Evolutionary conservation across 2,329 filamentous ascomycete species (phyloP).

Genomic region (Alternaria atra): DNA sequence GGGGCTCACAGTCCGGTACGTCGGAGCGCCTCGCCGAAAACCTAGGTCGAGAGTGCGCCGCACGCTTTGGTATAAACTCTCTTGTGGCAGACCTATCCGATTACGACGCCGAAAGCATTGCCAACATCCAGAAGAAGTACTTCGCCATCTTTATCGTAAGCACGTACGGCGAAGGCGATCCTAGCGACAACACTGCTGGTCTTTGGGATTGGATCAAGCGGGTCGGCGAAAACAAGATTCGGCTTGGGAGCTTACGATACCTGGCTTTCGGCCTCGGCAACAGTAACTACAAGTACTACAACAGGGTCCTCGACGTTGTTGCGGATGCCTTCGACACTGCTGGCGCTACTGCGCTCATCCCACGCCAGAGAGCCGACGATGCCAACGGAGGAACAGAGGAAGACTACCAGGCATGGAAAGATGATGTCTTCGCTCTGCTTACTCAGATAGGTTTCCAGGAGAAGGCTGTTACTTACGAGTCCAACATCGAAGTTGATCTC

Average conservation of each 20-base stretch:
- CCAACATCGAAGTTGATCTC: constrained; percentile 39
- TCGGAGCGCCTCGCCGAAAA: constrained; percentile 56
- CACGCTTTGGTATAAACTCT: constrained; percentile 53
- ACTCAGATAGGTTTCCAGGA: constrained; percentile 45
- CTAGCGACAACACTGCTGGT: constrained; percentile 49
- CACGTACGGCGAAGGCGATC: constrained; percentile 53
- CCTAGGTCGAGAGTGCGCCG: constrained; percentile 52
- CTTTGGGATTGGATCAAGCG: constrained; percentile 49
- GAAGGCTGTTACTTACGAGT: constrained; percentile 46
- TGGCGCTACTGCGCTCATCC: constrained; percentile 46
- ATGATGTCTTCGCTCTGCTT: constrained; percentile 46
- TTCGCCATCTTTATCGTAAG: constrained; percentile 50
- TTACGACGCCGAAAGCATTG: constrained; percentile 56
- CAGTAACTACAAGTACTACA: constrained; percentile 60
- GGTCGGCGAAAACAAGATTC: constrained; percentile 27
- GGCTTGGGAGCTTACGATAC: constrained; percentile 48
- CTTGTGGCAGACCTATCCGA: constrained; percentile 59
- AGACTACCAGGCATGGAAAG: constrained; percentile 56
- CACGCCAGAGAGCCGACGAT: constrained; percentile 53
- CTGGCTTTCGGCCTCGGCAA: constrained; percentile 58
- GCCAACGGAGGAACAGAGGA: constrained; percentile 55
- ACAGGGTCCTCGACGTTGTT: constrained; percentile 53
- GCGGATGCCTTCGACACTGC: constrained; percentile 42
- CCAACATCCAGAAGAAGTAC: constrained; percentile 34
- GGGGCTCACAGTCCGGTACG: constrained; percentile 61